Percentiles rank a stretch among this genome's conserved stretches.
These are phyloP conservation scores for Candida taoyuanica DNA, from an alignment of 805 yeast genomes.

Conservation along the genomic window DNA sequence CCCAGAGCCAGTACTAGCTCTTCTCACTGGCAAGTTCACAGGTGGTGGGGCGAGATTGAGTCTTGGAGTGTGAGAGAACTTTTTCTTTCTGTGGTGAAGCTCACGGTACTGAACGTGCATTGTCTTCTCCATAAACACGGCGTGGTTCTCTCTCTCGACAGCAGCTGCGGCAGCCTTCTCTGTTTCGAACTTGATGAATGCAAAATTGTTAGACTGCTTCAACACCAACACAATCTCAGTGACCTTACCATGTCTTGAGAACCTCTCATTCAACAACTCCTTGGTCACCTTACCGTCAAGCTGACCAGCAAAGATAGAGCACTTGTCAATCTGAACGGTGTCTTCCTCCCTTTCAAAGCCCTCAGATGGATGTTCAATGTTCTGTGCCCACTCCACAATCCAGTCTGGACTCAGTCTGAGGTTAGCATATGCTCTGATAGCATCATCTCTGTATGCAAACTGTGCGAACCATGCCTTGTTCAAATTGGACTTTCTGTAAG, in stretches of 20 bases:
- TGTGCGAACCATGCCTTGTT: conserved; percentile 65
- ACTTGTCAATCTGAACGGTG: conserved; percentile 54
- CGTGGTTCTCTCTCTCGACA: conserved; percentile 79
- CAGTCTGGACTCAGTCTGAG: conserved; percentile 50
- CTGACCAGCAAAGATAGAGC: conserved; percentile 78
- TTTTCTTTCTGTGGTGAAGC: conserved; percentile 33
- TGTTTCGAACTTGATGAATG: conserved; percentile 61
- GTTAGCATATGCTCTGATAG: conserved; percentile 76
- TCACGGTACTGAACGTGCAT: conserved; percentile 86
- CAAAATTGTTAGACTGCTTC: conserved; percentile 52
- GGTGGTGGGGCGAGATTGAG: conserved; percentile 78
- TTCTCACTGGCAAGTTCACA: conserved; percentile 51
- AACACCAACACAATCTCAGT: conserved; percentile 50
- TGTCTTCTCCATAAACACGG: conserved; percentile 65
- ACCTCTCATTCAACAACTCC: conserved; percentile 52
- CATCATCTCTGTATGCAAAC: conserved; percentile 80
- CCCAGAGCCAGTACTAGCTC: conserved; percentile 30
- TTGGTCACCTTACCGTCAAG: conserved; percentile 51
- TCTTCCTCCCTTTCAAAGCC: conserved; percentile 19
- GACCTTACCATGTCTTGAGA: conserved; percentile 64
- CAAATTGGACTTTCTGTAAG: conserved; percentile 27
- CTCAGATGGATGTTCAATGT: conserved; percentile 51
- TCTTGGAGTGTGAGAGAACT: conserved; percentile 29
- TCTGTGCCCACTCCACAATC: conserved; percentile 83
- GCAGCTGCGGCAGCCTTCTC: conserved; percentile 83